phyloP scores from a whole-genome alignment of 139 green algal genomes.

The Picochlorum sp. region DNA sequence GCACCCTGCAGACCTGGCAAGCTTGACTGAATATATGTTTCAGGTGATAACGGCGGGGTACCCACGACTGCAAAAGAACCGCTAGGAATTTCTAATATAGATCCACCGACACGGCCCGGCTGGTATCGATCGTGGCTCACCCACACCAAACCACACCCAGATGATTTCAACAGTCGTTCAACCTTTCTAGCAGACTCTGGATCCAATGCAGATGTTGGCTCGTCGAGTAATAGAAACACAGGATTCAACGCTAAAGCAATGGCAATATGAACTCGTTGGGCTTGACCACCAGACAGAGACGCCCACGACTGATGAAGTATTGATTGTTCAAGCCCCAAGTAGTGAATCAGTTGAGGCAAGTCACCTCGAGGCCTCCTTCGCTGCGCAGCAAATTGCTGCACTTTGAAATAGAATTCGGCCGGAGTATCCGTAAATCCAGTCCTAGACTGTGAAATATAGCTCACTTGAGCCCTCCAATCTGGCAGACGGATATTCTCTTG shows the following conservation, averaged over 20 bases:
- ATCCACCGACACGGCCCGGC: conserved; percentile 55
- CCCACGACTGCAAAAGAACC: conserved; percentile 19
- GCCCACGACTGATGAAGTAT: conserved; percentile 66
- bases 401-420: conserved; percentile 59
- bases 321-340: conserved; percentile 59
- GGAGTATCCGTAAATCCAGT: conserved; percentile 59
- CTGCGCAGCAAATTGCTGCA: conserved; percentile 49
- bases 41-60: conserved; percentile 7
- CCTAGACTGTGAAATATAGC: conserved; percentile 55
- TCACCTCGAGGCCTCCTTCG: conserved; percentile 43
- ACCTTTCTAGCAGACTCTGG: conserved; percentile 32
- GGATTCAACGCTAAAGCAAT: conserved; percentile 66
- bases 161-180: conserved; percentile 52
- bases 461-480: conserved; percentile 40
- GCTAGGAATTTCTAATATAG: conserved; percentile 57
- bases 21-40: background rate
- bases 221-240: conserved; percentile 74
- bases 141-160: conserved; percentile 60
- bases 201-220: conserved; percentile 73
- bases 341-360: conserved; percentile 53
- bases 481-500: conserved; percentile 36
- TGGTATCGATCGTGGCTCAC: conserved; percentile 69
- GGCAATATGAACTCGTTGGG: conserved; percentile 66
- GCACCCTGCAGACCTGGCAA: background rate
- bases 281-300: conserved; percentile 74